These are phyloP conservation scores for Colletotrichum echinochloae DNA, from an alignment of 2,329 filamentous ascomycete genomes.

Conservation along the genomic window DNA sequence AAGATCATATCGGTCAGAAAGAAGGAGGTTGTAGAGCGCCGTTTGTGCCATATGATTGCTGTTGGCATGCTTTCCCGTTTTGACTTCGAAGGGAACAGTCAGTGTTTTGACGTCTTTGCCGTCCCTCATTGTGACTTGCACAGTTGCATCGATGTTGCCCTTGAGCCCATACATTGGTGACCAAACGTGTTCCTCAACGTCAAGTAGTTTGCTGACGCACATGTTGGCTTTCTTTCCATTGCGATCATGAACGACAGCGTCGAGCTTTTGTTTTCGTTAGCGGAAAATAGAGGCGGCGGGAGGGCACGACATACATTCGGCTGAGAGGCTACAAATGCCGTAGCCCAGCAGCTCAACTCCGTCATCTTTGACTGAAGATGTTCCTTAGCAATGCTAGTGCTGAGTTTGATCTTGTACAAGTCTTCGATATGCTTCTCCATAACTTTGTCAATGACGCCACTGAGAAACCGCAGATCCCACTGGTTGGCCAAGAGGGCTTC, in stretches of 20 bases:
- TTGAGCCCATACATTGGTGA: conserved; percentile 97
- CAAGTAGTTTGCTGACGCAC: conserved; percentile 92
- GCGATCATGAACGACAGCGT: conserved; percentile 36
- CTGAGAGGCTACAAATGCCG: conserved; percentile 78
- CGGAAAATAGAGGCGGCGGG: background rate
- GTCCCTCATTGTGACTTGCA: conserved; percentile 86
- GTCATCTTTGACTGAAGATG: conserved; percentile 87
- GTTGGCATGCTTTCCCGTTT: conserved; percentile 89
- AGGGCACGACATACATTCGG: conserved; percentile 68
- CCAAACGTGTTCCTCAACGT: conserved; percentile 98
- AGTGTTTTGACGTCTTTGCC: conserved; percentile 74
- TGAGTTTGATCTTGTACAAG: conserved; percentile 87
- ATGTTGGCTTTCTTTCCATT: conserved; percentile 72
- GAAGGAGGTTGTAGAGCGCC: conserved; percentile 89
- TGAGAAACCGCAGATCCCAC: conserved; percentile 80
- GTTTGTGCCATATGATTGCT: conserved; percentile 92
- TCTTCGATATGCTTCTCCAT: conserved; percentile 87
- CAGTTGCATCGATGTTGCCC: conserved; percentile 96
- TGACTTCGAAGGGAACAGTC: conserved; percentile 93
- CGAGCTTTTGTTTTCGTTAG: conserved; percentile 46
- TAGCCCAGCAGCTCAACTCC: conserved; percentile 86
- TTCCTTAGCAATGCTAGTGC: conserved; percentile 77
- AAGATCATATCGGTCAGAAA: conserved; percentile 95
- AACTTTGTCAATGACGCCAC: conserved; percentile 73
- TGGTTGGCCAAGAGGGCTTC: conserved; percentile 84